These are phyloP conservation scores for Clohesyomyces aquaticus DNA, from an alignment of 495 filamentous ascomycete species.

Conservation along the genomic window DNA sequence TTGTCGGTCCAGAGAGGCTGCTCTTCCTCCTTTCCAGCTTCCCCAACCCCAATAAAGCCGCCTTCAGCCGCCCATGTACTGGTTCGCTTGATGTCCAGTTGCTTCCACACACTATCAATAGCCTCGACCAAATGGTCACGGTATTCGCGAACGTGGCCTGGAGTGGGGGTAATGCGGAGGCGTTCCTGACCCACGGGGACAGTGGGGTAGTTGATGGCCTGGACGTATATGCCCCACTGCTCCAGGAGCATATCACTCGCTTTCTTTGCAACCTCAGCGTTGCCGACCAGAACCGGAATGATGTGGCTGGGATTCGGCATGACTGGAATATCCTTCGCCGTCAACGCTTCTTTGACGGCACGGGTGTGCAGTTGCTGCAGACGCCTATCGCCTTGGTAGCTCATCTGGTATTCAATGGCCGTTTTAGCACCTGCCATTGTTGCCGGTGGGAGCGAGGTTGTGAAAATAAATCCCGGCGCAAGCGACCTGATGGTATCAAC, in stretches of 20 bases:
- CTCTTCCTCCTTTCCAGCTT: constrained; percentile 59
- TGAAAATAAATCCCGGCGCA: constrained; percentile 98
- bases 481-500: constrained; percentile 96
- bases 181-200: constrained; percentile 96
- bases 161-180: constrained; percentile 92
- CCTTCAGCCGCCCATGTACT: constrained; percentile 88
- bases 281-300: constrained; percentile 89
- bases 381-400: constrained; percentile 76
- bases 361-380: constrained; percentile 96
- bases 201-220: constrained; percentile 98
- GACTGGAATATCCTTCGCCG: constrained; percentile 84
- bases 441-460: constrained; percentile 90
- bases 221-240: constrained; percentile 91
- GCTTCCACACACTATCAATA: constrained; percentile 81
- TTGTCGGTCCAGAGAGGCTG: constrained; percentile 82
- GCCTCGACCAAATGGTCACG: constrained; percentile 85
- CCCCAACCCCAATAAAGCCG: constrained; percentile 91
- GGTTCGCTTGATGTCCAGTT: constrained; percentile 87
- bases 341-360: constrained; percentile 80
- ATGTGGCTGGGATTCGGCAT: constrained; percentile 98
- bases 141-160: constrained; percentile 80
- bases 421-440: constrained; percentile 93
- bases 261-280: constrained; percentile 88
- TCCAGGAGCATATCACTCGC: constrained; percentile 87
- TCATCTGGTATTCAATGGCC: constrained; percentile 90